Percentiles rank a stretch among this genome's conserved stretches.
Evolutionary conservation across 164 flowering plant genomes (phyloP).

Genomic region (Taxillus chinensis): DNA sequence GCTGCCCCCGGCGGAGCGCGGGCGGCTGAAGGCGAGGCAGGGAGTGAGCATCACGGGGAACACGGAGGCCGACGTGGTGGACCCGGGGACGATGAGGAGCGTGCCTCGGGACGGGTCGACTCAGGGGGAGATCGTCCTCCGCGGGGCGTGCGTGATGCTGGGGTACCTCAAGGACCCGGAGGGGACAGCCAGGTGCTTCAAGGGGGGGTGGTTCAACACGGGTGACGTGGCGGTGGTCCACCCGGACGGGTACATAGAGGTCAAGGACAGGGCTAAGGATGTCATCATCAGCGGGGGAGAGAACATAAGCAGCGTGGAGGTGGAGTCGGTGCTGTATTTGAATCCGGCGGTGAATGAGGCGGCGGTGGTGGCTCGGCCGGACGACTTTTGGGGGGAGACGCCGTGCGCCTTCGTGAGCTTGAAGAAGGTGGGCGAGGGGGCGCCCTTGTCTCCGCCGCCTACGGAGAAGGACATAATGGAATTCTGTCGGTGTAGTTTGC

Average conservation of each 20-base stretch:
- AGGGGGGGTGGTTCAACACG: conserved; percentile 29
- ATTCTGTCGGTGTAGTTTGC: conserved; percentile 31
- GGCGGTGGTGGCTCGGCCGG: conserved; percentile 45
- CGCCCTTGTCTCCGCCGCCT: conserved; percentile 1
- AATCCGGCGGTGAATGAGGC: conserved; percentile 38
- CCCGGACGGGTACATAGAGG: conserved; percentile 32
- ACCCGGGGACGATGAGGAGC: conserved; percentile 16
- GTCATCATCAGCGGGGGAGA: conserved; percentile 52
- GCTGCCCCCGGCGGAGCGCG: conserved; percentile 28
- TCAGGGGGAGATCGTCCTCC: conserved; percentile 34
- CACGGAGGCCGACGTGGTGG: conserved; percentile 30
- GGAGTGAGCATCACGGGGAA: conserved; percentile 25
- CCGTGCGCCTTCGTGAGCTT: conserved; percentile 49
- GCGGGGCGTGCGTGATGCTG: conserved; percentile 29
- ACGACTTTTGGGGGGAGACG: conserved; percentile 48
- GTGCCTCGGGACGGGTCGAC: conserved; percentile 28
- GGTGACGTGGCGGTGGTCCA: conserved; percentile 38
- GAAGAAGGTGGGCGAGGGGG: conserved; percentile 5
- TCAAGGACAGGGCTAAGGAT: conserved; percentile 30
- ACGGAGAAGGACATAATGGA: conserved; percentile 31
- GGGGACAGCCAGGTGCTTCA: conserved; percentile 17
- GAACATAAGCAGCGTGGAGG: conserved; percentile 46
- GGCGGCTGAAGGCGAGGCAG: conserved; percentile 40
- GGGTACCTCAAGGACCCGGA: conserved; percentile 33
- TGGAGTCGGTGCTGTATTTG: conserved; percentile 37